A percentile compares a stretch with the other conserved stretches of the same genome.
These are phyloP conservation scores for Nitzschia palea DNA, from an alignment of 108 stramenopile genomes.

Conservation along the genomic window DNA sequence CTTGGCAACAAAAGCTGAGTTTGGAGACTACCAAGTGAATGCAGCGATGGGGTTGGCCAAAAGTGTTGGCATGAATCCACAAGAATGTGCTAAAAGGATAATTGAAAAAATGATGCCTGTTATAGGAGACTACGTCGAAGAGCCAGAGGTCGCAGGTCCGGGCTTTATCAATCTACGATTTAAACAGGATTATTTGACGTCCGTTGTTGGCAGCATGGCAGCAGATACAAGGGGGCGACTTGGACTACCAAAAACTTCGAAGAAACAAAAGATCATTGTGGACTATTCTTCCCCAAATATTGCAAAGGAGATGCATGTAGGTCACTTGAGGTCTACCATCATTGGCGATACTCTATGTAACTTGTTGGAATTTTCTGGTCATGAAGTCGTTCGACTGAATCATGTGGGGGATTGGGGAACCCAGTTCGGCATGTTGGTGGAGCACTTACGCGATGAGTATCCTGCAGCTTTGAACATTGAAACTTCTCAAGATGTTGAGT, in stretches of 20 bases:
- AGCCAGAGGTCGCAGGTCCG: slow-evolving; percentile 88
- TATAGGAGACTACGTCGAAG: slow-evolving; percentile 68
- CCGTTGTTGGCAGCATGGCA: slow-evolving; percentile 58
- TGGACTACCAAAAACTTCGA: slow-evolving; percentile 52
- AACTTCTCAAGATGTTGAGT: slow-evolving; percentile 66
- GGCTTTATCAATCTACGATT: slow-evolving; percentile 94
- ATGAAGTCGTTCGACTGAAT: slow-evolving; percentile 92
- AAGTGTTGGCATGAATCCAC: slow-evolving; percentile 49
- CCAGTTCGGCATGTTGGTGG: slow-evolving; percentile 98
- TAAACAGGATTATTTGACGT: slow-evolving; percentile 66
- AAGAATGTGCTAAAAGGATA: slow-evolving; percentile 75
- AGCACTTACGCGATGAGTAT: slow-evolving; percentile 94
- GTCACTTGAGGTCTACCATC: slow-evolving; percentile 97
- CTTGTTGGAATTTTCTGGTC: slow-evolving; percentile 88
- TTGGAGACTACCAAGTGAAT: slow-evolving; percentile 98
- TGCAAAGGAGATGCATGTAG: slow-evolving; percentile 99
- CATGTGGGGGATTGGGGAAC: slow-evolving; percentile 99
- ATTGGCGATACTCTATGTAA: slow-evolving; percentile 96
- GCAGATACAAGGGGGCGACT: slow-evolving; percentile 63
- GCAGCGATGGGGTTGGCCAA: slow-evolving; percentile 67
- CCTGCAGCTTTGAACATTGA: slow-evolving; percentile 80
- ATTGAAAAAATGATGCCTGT: slow-evolving; percentile 61
- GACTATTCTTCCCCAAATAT: slow-evolving; percentile 99
- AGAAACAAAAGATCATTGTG: slow-evolving; percentile 83
- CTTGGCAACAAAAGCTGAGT: slow-evolving; percentile 76